phyloP scores from a whole-genome alignment of 1,284 basidiomycete species.

The Tylopilus orsonianus region DNA sequence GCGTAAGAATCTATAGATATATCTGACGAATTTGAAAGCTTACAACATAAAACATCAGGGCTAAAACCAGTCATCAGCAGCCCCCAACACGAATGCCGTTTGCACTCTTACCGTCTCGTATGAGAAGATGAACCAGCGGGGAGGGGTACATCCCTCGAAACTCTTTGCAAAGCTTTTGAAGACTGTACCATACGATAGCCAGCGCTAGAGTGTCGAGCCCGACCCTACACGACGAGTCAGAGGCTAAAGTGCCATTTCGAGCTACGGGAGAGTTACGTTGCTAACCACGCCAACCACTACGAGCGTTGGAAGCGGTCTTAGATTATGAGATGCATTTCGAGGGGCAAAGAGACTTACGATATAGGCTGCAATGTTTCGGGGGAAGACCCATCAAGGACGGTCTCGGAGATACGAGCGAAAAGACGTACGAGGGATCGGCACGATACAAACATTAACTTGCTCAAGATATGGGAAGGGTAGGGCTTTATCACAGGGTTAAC shows the following conservation, averaged over 20 bases:
- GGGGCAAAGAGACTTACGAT: neutral
- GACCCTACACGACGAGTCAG: neutral
- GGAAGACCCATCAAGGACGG: neutral
- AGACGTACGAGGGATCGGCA: neutral
- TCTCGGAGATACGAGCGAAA: neutral
- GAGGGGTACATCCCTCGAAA: neutral
- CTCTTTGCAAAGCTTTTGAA: constrained; percentile 3
- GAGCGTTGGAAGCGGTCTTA: neutral
- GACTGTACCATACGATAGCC: constrained; percentile 7
- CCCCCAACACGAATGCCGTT: neutral
- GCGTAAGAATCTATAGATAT: neutral
- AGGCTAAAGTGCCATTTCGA: neutral
- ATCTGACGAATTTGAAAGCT: neutral
- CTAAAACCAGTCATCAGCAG: constrained; percentile 3
- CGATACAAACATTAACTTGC: neutral
- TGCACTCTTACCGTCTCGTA: constrained; percentile 12
- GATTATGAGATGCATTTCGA: neutral
- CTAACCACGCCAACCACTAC: constrained; percentile 18
- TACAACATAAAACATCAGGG: constrained; percentile 13
- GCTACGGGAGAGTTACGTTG: neutral
- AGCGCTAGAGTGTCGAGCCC: constrained; percentile 13
- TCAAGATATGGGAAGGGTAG: neutral
- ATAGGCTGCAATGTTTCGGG: neutral
- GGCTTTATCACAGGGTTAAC: neutral
- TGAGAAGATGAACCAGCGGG: constrained; percentile 9